Conservation (phyloP, 148 eudicot genomes). For the Hydrangea macrophylla region DNA sequence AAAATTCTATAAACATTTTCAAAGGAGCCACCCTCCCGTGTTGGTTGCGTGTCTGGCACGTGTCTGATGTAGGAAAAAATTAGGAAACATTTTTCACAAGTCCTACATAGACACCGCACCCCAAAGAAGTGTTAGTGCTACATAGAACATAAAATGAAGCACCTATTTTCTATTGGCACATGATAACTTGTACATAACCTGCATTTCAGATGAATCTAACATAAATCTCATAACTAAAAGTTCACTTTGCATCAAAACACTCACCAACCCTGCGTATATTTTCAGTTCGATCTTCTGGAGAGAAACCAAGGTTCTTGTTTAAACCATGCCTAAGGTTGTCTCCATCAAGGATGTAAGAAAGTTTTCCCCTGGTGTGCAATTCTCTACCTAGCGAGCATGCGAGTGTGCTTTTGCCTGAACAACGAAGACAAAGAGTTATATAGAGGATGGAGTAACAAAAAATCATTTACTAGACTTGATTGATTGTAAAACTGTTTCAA, state of each 20-base stretch:
- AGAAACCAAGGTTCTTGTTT: constrained; percentile 80
- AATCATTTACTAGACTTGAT: not conserved
- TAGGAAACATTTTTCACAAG: too few species aligned
- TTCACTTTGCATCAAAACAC: constrained; percentile 21
- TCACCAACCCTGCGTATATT: constrained; percentile 94
- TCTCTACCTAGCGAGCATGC: constrained; percentile 78
- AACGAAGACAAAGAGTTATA: not conserved
- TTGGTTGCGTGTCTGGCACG: too few species aligned
- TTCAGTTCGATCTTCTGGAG: constrained; percentile 79
- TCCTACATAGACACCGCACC: too few species aligned
- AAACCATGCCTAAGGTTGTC: constrained; percentile 93
- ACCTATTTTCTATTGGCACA: not conserved
- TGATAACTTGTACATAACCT: not conserved
- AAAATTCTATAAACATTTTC: too few species aligned
- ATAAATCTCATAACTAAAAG: not conserved
- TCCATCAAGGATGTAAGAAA: constrained; percentile 88
- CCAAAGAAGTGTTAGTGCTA: not conserved
- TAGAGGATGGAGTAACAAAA: not conserved
- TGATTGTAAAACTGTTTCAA: not conserved
- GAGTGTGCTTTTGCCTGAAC: constrained; percentile 87
- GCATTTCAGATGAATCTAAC: not conserved
- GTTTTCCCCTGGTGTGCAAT: constrained; percentile 75
- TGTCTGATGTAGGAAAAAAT: too few species aligned
- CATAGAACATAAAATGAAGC: not conserved
- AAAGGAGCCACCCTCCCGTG: too few species aligned